A percentile compares a stretch with the other conserved stretches of the same genome.
Conservation (phyloP, 1,139 yeast species). For the Kurtzmaniella quercitrusa region DNA sequence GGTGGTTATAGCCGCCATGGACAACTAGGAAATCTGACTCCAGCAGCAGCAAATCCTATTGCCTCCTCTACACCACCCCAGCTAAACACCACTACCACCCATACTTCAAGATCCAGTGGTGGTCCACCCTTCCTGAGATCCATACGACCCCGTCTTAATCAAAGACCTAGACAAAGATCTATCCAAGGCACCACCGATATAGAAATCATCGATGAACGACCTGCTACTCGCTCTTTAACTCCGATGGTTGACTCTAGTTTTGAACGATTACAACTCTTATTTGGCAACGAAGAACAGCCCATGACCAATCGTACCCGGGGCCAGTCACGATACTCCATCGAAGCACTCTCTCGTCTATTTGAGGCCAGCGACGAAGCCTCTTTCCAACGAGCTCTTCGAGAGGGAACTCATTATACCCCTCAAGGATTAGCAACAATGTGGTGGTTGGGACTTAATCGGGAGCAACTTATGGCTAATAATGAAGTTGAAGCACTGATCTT, state of each 20-base stretch:
- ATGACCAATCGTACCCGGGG: background rate
- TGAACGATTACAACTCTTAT: background rate
- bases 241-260: slow-evolving; percentile 1
- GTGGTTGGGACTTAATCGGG: background rate
- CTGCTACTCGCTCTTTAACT: slow-evolving; percentile 7
- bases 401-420: background rate
- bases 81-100: no score
- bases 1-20: no score
- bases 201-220: slow-evolving; percentile 23
- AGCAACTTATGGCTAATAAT: slow-evolving; percentile 5
- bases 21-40: slow-evolving; percentile 6
- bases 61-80: no score
- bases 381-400: background rate
- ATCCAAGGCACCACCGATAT: slow-evolving; percentile 20
- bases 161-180: slow-evolving; percentile 11
- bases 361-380: background rate
- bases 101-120: background rate
- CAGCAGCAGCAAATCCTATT: no score
- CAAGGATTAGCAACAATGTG: slow-evolving; percentile 1
- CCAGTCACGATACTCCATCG: background rate
- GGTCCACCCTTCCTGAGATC: slow-evolving; percentile 3
- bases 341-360: background rate
- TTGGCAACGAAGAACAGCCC: background rate
- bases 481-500: slow-evolving; percentile 30
- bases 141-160: slow-evolving; percentile 8